A percentile compares a stretch with the other conserved stretches of the same genome.
phyloP scores from a whole-genome alignment of 805 yeast species.

The Yarrowia porcina region DNA sequence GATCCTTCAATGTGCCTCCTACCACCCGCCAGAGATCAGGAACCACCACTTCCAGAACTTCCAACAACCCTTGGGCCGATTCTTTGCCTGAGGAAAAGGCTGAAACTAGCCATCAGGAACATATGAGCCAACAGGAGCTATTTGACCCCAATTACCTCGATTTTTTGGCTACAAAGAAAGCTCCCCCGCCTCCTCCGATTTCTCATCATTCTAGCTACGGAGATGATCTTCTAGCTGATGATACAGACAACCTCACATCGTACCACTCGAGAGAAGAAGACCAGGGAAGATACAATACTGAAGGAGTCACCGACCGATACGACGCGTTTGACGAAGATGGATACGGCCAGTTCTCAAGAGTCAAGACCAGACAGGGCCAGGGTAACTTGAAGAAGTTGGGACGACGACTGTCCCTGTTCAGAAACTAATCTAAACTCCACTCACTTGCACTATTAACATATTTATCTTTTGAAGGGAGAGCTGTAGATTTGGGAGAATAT shows the following conservation, averaged over 20 bases:
- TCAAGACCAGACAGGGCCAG: neutral
- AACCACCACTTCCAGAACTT: slow-evolving; percentile 29
- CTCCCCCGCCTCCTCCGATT: slow-evolving; percentile 11
- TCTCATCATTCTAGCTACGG: neutral
- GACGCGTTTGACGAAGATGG: slow-evolving; percentile 9
- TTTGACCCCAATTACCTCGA: slow-evolving; percentile 4
- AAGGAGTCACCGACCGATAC: slow-evolving; percentile 11
- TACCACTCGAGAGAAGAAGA: slow-evolving; percentile 5
- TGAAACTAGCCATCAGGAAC: neutral
- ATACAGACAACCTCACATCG: neutral
- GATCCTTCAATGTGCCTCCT: neutral
- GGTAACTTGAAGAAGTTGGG: slow-evolving; percentile 5
- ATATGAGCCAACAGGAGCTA: slow-evolving; percentile 22
- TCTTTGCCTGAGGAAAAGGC: slow-evolving; percentile 7
- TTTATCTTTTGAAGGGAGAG: neutral
- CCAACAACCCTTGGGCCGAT: slow-evolving; percentile 21
- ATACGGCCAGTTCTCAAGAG: neutral
- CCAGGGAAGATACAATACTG: neutral
- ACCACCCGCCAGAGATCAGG: neutral
- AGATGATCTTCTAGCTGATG: neutral
- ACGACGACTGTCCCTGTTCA: neutral
- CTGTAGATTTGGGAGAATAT: too few relatives aligned
- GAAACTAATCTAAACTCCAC: too few relatives aligned
- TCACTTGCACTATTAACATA: neutral
- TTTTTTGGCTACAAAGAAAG: slow-evolving; percentile 12